Base-by-base conservation (phyloP, 176 grass and related monocot species). In the Carex littledalei region DNA sequence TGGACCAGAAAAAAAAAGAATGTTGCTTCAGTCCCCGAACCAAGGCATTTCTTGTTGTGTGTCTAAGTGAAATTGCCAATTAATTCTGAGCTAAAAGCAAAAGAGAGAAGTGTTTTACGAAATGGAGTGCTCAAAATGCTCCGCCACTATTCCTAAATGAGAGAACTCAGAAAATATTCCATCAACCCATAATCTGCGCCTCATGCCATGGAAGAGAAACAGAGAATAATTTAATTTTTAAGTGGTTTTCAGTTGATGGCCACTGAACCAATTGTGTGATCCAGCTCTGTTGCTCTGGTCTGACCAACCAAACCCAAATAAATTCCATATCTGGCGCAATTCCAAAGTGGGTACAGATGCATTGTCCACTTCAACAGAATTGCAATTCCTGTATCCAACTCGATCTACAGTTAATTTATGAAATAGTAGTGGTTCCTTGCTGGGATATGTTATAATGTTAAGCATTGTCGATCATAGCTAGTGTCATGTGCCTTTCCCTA, bases 141-240 rank as follows among this genome's bases (percentile, higher is more conserved):
- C 47, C 9, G 2, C 2, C 47, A 49, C 47, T 49, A 49, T 45
- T 45, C 6, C 41, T 45, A 45, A 45, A 45, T 45, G 43, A 45
- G 8, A 7, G 9, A 45, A 45, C 43, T 45, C 43, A 45, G 43
- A 45, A 45, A 45, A 45, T 45, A 45, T 56, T 0, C 0, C 74
- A 78, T 78, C 24, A 54, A 78, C 18, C 74, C 74, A 13, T 50
- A 78, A 78, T 78, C 15, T 31, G 74, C 32, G 74, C 50, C 74
- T 34, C 16, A 34, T 50, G 39, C 35, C 35, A 2, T 71, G 35
- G 16, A 45, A 45, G 67, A 71, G 24, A 55, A 78, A 15, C 72
- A 24, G 10, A 29, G 7, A 50, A 74, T 43, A 50, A 22, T 22
- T 26, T 26, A 26, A 26, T 50, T 22, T 22, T 50, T 5, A 26